Evolutionary conservation across 1,284 basidiomycete species (phyloP).

Genomic region (Coniferiporia weirii): DNA sequence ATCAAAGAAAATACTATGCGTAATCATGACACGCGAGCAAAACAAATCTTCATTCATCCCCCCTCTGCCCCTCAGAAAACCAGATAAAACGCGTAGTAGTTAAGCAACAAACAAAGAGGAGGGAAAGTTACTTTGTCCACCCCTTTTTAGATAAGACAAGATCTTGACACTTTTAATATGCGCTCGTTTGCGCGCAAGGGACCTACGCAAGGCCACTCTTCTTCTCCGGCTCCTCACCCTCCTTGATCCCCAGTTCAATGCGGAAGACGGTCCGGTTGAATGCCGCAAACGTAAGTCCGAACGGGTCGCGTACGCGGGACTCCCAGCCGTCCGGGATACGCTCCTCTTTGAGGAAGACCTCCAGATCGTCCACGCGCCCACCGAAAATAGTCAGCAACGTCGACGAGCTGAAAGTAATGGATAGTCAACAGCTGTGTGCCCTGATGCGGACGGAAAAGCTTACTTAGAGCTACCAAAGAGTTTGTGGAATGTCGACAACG

Average conservation of each 20-base stretch:
- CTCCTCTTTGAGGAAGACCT: constrained; percentile 55
- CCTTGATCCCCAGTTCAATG: constrained; percentile 43
- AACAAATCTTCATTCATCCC: no score
- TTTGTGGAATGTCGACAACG: constrained; percentile 44
- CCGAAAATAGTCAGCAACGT: constrained; percentile 62
- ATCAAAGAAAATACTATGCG: no score
- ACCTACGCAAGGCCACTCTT: background rate
- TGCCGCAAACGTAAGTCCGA: constrained; percentile 52
- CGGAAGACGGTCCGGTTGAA: constrained; percentile 54
- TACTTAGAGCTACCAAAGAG: constrained; percentile 66
- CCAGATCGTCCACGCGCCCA: constrained; percentile 51
- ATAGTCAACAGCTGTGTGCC: background rate
- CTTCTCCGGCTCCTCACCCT: background rate
- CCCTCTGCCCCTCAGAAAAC: no score
- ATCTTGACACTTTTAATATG: no score
- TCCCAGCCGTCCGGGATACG: constrained; percentile 68
- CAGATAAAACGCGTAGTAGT: no score
- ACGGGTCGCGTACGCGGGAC: constrained; percentile 43
- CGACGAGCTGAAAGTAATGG: constrained; percentile 37
- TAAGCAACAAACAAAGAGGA: background rate
- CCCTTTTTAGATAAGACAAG: no score
- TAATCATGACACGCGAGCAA: no score
- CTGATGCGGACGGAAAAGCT: constrained; percentile 24
- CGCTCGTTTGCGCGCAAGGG: background rate
- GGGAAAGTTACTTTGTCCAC: background rate